Evolutionary conservation across 164 flowering plant species (phyloP).

Genomic region (Platanus orientalis): DNA sequence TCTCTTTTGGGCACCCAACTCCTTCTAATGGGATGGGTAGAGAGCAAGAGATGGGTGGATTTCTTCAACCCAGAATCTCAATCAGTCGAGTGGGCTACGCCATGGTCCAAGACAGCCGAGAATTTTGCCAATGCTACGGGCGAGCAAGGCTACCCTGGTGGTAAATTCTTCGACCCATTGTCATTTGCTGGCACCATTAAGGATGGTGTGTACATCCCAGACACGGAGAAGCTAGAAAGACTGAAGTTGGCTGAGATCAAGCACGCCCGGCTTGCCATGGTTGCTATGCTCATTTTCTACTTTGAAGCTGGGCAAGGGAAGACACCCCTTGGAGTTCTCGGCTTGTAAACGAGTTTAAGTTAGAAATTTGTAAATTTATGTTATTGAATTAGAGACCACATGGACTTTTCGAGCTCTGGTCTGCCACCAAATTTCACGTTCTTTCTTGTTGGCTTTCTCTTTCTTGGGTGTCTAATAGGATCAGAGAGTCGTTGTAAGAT

Average conservation of each 20-base stretch:
- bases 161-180: constrained; percentile 92
- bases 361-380: not conserved
- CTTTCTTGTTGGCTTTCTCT: no score
- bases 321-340: constrained; percentile 92
- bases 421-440: not conserved
- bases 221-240: constrained; percentile 82
- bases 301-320: constrained; percentile 99
- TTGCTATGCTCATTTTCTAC: constrained; percentile 93
- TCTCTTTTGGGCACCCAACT: constrained; percentile 89
- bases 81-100: constrained; percentile 97
- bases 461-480: no score
- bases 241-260: constrained; percentile 92
- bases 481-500: no score
- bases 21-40: constrained; percentile 98
- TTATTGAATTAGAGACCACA: not conserved
- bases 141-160: constrained; percentile 95
- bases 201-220: constrained; percentile 80
- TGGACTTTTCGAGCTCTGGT: not conserved
- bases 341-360: constrained; percentile 41
- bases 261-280: constrained; percentile 90
- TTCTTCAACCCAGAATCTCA: constrained; percentile 98
- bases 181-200: constrained; percentile 56
- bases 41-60: constrained; percentile 98
- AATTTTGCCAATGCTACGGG: constrained; percentile 91
- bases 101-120: constrained; percentile 87